Percentiles rank a stretch among this genome's conserved stretches.
These are phyloP conservation scores for Colletotrichum australisinense DNA, from an alignment of 2,329 filamentous ascomycete species.

Conservation along the genomic window DNA sequence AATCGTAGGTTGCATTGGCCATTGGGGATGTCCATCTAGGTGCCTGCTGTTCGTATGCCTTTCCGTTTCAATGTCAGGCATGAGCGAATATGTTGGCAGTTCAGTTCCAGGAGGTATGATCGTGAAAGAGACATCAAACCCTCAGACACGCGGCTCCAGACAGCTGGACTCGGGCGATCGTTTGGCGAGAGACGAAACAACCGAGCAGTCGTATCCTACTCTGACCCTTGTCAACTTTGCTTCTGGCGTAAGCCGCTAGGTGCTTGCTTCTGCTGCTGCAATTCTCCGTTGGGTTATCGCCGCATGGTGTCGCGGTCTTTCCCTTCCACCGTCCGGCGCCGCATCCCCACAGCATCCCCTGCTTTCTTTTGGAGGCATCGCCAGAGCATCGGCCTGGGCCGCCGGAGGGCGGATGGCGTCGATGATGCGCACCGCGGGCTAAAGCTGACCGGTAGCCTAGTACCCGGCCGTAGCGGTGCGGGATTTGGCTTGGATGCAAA, in stretches of 20 bases:
- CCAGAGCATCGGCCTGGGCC: constrained; percentile 22
- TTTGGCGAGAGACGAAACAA: constrained; percentile 7
- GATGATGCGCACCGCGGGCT: neutral
- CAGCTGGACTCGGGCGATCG: constrained; percentile 4
- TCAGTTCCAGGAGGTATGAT: neutral
- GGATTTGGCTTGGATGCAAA: neutral
- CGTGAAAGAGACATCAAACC: neutral
- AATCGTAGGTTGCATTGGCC: neutral
- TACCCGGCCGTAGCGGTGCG: neutral
- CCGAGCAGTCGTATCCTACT: neutral
- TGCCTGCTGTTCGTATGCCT: neutral
- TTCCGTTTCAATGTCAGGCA: neutral
- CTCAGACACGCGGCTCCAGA: neutral
- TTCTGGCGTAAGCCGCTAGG: constrained; percentile 4
- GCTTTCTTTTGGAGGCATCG: constrained; percentile 19
- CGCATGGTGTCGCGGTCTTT: constrained; percentile 15
- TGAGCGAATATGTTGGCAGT: neutral
- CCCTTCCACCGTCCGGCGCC: neutral
- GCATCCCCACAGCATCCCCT: constrained; percentile 12
- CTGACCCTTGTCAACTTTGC: constrained; percentile 3
- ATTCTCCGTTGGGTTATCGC: neutral
- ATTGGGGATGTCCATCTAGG: neutral
- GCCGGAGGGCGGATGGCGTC: neutral
- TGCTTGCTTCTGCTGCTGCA: constrained; percentile 5
- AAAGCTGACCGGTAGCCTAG: neutral